phyloP scores from a whole-genome alignment of 2,329 filamentous ascomycete species.

The Colletotrichum sansevieriae region DNA sequence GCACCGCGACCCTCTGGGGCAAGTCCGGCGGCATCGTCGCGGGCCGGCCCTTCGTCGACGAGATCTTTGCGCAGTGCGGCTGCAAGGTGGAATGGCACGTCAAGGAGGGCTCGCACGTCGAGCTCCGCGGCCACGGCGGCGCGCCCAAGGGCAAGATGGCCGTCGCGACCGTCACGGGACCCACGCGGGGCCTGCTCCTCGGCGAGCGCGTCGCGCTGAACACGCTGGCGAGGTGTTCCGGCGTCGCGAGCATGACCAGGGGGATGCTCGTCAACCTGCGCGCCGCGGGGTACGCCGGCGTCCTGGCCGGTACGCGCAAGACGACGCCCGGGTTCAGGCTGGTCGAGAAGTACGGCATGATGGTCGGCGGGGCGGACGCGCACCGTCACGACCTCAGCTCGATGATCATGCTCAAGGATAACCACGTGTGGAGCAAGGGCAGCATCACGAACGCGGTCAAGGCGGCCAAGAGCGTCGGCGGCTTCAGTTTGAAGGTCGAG shows the following conservation, averaged over 20 bases:
- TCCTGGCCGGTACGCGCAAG: constrained; percentile 94
- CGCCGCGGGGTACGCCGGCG: constrained; percentile 80
- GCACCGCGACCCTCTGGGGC: constrained; percentile 75
- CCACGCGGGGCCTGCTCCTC: constrained; percentile 83
- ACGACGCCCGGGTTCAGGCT: constrained; percentile 96
- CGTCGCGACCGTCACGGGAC: constrained; percentile 87
- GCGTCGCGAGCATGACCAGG: constrained; percentile 80
- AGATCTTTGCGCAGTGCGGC: constrained; percentile 89
- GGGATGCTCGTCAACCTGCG: constrained; percentile 68
- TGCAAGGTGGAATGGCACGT: constrained; percentile 94
- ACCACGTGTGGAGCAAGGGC: constrained; percentile 93
- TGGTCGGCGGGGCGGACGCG: constrained; percentile 91
- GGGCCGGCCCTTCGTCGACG: constrained; percentile 93
- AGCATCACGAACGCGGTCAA: constrained; percentile 88
- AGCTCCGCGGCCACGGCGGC: constrained; percentile 62
- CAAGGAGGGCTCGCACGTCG: constrained; percentile 78
- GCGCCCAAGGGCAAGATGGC: constrained; percentile 61
- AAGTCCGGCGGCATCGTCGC: constrained; percentile 86
- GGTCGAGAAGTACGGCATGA: constrained; percentile 98
- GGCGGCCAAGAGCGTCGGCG: constrained; percentile 85
- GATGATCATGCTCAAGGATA: constrained; percentile 99
- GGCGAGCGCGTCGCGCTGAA: constrained; percentile 95
- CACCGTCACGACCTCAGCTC: constrained; percentile 91
- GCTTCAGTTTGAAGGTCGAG: constrained; percentile 94
- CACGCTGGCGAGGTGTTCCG: constrained; percentile 89